Evolutionary conservation across 495 filamentous ascomycete genomes (phyloP).

Genomic region (Penicillium desertorum): DNA sequence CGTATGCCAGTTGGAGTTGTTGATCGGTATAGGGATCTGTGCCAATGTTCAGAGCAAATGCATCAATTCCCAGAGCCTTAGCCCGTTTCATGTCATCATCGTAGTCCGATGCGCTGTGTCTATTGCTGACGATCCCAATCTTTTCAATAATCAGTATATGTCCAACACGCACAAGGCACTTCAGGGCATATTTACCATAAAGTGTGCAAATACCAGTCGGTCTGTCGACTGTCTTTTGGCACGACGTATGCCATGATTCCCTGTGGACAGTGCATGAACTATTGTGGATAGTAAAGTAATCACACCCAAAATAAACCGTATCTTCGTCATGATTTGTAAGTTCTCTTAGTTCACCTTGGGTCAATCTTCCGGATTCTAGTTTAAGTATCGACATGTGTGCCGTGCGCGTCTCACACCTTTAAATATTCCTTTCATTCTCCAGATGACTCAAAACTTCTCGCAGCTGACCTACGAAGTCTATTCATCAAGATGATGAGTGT

Average conservation of each 20-base stretch:
- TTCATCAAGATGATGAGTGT: not conserved
- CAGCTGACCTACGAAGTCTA: conserved; percentile 4
- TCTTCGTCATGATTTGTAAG: not conserved
- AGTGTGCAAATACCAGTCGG: conserved; percentile 57
- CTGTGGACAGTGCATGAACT: not conserved
- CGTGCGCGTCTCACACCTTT: not conserved
- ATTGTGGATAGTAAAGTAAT: not conserved
- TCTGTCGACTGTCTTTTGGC: conserved; percentile 16
- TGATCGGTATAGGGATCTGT: conserved; percentile 51
- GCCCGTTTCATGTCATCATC: conserved; percentile 58
- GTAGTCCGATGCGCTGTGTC: conserved; percentile 50
- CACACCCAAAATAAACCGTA: not conserved
- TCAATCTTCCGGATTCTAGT: not conserved
- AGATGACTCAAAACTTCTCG: not conserved
- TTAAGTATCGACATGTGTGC: not conserved
- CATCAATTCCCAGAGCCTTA: conserved; percentile 55
- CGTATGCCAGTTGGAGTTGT: conserved; percentile 56
- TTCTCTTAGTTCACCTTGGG: not conserved
- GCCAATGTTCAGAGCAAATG: conserved; percentile 61
- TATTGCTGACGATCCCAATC: conserved; percentile 56
- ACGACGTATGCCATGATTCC: not conserved
- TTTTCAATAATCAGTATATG: conserved; percentile 17
- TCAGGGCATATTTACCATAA: conserved; percentile 48
- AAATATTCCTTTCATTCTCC: not conserved
- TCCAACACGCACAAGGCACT: not conserved